Conservation (phyloP, 805 yeast species). For the Kluyveromyces starmeri region DNA sequence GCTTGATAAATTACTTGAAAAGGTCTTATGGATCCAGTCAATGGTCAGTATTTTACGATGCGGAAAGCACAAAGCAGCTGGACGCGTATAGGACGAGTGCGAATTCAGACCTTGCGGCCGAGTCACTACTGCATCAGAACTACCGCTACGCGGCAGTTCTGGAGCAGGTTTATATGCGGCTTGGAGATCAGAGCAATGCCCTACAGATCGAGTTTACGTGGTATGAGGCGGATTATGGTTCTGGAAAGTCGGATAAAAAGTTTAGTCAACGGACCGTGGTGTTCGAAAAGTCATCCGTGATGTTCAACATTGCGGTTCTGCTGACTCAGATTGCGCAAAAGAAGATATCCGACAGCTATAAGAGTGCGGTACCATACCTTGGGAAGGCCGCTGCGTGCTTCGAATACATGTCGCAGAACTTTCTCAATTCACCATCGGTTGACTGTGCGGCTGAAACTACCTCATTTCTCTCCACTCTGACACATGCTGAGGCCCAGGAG, state of each 20-base stretch:
- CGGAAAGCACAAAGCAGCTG: constrained; percentile 18
- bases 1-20: constrained; percentile 23
- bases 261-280: constrained; percentile 73
- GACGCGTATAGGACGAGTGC: constrained; percentile 25
- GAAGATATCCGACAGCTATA: constrained; percentile 36
- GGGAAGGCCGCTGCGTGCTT: constrained; percentile 76
- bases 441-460: constrained; percentile 68
- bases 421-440: constrained; percentile 77
- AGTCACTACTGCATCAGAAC: constrained; percentile 26
- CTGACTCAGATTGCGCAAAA: constrained; percentile 43
- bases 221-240: constrained; percentile 60
- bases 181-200: constrained; percentile 55
- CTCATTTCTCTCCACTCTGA: constrained; percentile 50
- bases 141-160: constrained; percentile 72
- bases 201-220: constrained; percentile 61
- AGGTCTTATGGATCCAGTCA: constrained; percentile 25
- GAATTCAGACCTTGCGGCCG: constrained; percentile 26
- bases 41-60: constrained; percentile 26
- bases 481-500: constrained; percentile 87
- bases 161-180: constrained; percentile 67
- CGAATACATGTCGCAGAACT: constrained; percentile 64
- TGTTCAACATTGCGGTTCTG: constrained; percentile 69
- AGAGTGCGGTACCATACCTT: constrained; percentile 48
- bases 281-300: constrained; percentile 78
- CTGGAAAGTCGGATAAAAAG: constrained; percentile 24